Percentiles rank a stretch among this genome's conserved stretches.
Conservation (phyloP, 164 flowering plant genomes). For the Annona cherimola region DNA sequence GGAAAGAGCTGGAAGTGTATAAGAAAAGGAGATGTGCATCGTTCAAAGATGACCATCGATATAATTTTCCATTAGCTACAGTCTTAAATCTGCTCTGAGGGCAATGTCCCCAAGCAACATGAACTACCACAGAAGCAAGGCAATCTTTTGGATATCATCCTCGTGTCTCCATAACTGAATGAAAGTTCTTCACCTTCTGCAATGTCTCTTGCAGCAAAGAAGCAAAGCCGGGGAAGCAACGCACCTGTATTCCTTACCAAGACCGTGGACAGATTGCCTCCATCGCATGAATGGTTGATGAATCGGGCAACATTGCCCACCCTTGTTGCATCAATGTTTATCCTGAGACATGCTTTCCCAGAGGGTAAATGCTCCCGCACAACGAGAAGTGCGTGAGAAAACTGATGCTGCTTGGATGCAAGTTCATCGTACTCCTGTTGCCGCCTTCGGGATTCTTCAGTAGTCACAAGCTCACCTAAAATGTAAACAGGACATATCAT, state of each 20-base stretch:
- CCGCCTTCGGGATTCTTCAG: conserved; percentile 66
- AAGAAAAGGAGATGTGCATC: neutral
- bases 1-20: too few species aligned
- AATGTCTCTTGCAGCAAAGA: conserved; percentile 73
- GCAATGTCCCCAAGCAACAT: conserved; percentile 62
- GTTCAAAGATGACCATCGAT: neutral
- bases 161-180: conserved; percentile 76
- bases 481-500: conserved; percentile 1
- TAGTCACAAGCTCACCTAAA: conserved; percentile 78
- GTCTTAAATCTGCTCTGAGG: conserved; percentile 65
- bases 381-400: conserved; percentile 74
- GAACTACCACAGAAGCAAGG: conserved; percentile 73
- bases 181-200: conserved; percentile 69
- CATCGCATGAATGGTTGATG: conserved; percentile 93
- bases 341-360: conserved; percentile 71
- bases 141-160: conserved; percentile 37
- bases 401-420: conserved; percentile 23
- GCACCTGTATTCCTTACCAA: conserved; percentile 64
- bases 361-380: conserved; percentile 94
- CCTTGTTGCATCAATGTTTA: conserved; percentile 83
- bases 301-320: conserved; percentile 78
- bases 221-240: conserved; percentile 78
- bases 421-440: conserved; percentile 61
- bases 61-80: neutral
- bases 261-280: conserved; percentile 65